phyloP scores from a whole-genome alignment of 164 flowering plant genomes.

The Magnolia kwangsiensis region DNA sequence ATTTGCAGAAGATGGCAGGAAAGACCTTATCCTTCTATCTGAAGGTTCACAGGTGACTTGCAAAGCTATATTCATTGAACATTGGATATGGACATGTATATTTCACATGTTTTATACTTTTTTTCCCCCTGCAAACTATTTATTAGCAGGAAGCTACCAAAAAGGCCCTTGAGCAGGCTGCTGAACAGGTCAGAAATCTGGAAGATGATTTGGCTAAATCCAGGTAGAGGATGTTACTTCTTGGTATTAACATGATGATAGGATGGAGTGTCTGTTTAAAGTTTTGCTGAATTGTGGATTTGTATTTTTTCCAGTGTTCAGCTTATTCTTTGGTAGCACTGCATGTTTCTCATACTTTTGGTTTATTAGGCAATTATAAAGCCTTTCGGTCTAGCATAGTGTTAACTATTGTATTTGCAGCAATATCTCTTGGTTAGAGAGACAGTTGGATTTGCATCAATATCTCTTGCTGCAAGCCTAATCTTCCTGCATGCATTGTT shows the following conservation, averaged over 20 bases:
- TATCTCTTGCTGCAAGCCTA: no score
- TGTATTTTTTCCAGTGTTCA: no score
- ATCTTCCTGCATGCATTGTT: no score
- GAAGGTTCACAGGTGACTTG: slow-evolving; percentile 64
- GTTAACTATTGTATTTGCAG: no score
- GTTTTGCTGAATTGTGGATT: no score
- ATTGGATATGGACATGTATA: background rate
- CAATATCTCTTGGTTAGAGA: no score
- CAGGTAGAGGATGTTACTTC: slow-evolving; percentile 33
- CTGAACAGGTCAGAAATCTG: slow-evolving; percentile 49
- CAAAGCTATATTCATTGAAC: background rate
- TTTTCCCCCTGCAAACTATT: background rate
- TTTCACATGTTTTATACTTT: background rate
- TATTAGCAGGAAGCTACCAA: slow-evolving; percentile 48
- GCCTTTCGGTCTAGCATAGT: no score
- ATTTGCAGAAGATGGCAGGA: slow-evolving; percentile 45
- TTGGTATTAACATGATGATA: background rate
- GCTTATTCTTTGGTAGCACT: no score
- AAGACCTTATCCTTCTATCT: slow-evolving; percentile 40
- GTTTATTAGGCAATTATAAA: no score
- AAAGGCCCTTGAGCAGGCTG: slow-evolving; percentile 52
- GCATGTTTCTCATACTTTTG: no score
- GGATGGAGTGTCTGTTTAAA: no score
- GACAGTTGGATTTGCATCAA: no score
- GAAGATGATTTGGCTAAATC: slow-evolving; percentile 68